These are phyloP conservation scores for Gardenia jasminoides DNA, from an alignment of 257 asterid species.

Conservation along the genomic window DNA sequence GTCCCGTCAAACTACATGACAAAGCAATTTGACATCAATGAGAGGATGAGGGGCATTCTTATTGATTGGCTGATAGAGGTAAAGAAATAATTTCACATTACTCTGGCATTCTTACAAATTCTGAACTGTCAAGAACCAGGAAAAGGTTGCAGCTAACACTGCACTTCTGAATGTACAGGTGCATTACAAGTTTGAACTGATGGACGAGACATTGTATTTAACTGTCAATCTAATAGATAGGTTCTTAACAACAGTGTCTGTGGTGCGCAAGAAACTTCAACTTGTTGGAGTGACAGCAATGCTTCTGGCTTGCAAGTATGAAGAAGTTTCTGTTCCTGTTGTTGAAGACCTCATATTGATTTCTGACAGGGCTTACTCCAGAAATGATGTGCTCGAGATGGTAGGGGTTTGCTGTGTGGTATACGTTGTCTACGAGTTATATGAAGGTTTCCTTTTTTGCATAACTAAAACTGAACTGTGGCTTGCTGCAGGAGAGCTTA, in stretches of 20 bases:
- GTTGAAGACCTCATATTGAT: constrained; percentile 87
- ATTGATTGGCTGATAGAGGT: constrained; percentile 98
- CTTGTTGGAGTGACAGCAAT: constrained; percentile 86
- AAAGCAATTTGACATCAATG: constrained; percentile 73
- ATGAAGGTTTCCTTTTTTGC: neutral
- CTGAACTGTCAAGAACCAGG: neutral
- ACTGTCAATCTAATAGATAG: constrained; percentile 86
- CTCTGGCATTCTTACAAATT: neutral
- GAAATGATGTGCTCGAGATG: constrained; percentile 87
- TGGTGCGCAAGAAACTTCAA: constrained; percentile 81
- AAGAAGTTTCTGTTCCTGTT: constrained; percentile 93
- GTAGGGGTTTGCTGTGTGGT: constrained; percentile 24
- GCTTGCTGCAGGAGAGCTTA: constrained; percentile 62
- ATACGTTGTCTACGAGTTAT: neutral
- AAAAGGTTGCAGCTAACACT: neutral
- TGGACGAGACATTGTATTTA: constrained; percentile 88
- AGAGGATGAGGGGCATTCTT: constrained; percentile 83
- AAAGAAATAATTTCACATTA: constrained; percentile 2
- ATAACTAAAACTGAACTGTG: constrained; percentile 7
- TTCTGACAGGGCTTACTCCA: constrained; percentile 77
- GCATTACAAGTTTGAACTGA: constrained; percentile 92
- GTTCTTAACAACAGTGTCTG: constrained; percentile 56
- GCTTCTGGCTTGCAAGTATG: constrained; percentile 96
- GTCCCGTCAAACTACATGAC: constrained; percentile 64
- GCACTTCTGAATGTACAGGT: constrained; percentile 40